Evolutionary conservation across 2,329 filamentous ascomycete genomes (phyloP).

Genomic region (Trichoderma citrinoviride): DNA sequence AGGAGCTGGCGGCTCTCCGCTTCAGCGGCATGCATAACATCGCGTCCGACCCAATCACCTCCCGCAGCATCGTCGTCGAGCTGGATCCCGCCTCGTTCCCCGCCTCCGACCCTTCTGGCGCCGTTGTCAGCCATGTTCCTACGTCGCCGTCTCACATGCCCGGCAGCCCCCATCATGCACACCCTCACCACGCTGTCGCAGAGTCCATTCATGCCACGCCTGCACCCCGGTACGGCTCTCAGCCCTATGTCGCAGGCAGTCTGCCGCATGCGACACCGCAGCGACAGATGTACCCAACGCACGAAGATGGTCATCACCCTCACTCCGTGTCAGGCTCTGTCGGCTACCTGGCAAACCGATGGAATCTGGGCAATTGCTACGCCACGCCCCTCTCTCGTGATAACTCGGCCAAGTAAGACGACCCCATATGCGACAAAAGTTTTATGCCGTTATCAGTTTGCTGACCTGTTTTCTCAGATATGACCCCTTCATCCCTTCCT

Average conservation of each 20-base stretch:
- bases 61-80: constrained; percentile 30
- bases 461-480: constrained; percentile 33
- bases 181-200: constrained; percentile 26
- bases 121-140: constrained; percentile 27
- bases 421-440: background rate
- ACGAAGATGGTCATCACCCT: constrained; percentile 33
- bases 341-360: constrained; percentile 55
- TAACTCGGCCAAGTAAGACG: constrained; percentile 47
- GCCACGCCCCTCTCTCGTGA: constrained; percentile 46
- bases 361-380: constrained; percentile 53
- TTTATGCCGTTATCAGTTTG: background rate
- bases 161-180: constrained; percentile 28
- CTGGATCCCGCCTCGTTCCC: constrained; percentile 29
- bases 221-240: constrained; percentile 22
- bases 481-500: constrained; percentile 45
- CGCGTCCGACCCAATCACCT: constrained; percentile 44
- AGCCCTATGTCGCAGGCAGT: constrained; percentile 8
- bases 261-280: constrained; percentile 25
- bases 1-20: constrained; percentile 66
- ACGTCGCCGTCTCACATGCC: constrained; percentile 29
- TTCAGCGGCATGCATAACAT: constrained; percentile 54
- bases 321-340: constrained; percentile 45
- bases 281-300: constrained; percentile 29
- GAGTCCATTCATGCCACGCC: constrained; percentile 29
- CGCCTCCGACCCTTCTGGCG: constrained; percentile 31